Percentiles rank a stretch among this genome's conserved stretches.
Evolutionary conservation across 768 basidiomycete genomes (phyloP).

Genomic region (Boletus barrowsii): DNA sequence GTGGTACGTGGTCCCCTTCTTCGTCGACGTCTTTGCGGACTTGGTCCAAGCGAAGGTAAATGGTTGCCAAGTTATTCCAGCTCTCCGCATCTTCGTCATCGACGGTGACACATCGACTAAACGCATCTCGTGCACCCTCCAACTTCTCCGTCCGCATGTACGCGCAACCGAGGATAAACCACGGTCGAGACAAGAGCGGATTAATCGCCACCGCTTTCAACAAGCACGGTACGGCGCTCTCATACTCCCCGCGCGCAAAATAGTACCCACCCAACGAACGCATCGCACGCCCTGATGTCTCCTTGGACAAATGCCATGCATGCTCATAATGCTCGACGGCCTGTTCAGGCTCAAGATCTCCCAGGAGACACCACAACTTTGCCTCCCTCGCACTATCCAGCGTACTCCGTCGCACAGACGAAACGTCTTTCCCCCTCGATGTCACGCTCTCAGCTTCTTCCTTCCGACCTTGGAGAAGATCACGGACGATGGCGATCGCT

Average conservation of each 20-base stretch:
- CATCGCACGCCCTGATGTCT: slow-evolving; percentile 86
- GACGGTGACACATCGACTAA: slow-evolving; percentile 80
- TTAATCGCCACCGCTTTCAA: slow-evolving; percentile 81
- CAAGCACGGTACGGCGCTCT: slow-evolving; percentile 62
- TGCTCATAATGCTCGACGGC: slow-evolving; percentile 72
- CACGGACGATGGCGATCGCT: slow-evolving; percentile 77
- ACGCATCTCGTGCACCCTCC: slow-evolving; percentile 80
- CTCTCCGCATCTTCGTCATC: slow-evolving; percentile 98
- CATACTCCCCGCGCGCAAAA: slow-evolving; percentile 66
- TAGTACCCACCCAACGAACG: slow-evolving; percentile 85
- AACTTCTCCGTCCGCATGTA: slow-evolving; percentile 80
- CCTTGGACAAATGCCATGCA: slow-evolving; percentile 80
- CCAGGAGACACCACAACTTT: slow-evolving; percentile 92
- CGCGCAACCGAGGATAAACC: slow-evolving; percentile 97
- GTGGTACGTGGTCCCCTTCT: slow-evolving; percentile 24
- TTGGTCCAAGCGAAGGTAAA: slow-evolving; percentile 82
- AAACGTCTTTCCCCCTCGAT: slow-evolving; percentile 52
- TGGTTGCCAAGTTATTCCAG: slow-evolving; percentile 95
- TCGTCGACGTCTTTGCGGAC: slow-evolving; percentile 30
- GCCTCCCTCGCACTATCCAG: slow-evolving; percentile 74
- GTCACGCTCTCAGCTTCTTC: slow-evolving; percentile 78
- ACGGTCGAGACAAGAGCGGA: slow-evolving; percentile 80
- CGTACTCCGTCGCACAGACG: slow-evolving; percentile 38
- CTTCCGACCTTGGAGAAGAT: slow-evolving; percentile 79
- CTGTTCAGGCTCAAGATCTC: slow-evolving; percentile 78